Conservation (phyloP, 805 yeast species). For the Sugiyamaella marilandica region DNA sequence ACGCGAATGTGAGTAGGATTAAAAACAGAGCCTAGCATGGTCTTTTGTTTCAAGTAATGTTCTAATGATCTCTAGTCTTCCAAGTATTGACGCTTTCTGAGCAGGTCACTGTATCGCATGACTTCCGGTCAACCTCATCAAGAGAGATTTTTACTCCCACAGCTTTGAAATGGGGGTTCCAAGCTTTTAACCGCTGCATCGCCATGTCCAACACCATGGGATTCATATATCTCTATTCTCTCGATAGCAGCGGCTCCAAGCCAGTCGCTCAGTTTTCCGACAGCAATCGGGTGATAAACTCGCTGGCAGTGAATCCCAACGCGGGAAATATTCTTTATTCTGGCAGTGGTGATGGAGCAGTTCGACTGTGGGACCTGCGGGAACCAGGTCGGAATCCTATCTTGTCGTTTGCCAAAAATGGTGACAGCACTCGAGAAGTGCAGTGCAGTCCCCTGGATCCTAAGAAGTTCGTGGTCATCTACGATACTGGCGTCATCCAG, state of each 20-base stretch:
- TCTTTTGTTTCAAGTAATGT: slow-evolving; percentile 1
- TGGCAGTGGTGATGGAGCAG: slow-evolving; percentile 73
- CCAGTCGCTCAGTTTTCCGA: slow-evolving; percentile 26
- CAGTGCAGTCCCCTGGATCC: slow-evolving; percentile 52
- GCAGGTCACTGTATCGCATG: slow-evolving; percentile 13
- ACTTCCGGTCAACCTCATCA: slow-evolving; percentile 14
- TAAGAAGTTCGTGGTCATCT: slow-evolving; percentile 66
- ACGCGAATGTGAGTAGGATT: slow-evolving; percentile 19
- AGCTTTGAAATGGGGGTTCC: slow-evolving; percentile 32
- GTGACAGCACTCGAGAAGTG: slow-evolving; percentile 64
- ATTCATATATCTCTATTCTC: slow-evolving; percentile 29
- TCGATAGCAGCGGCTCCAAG: slow-evolving; percentile 15
- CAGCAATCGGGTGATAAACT: slow-evolving; percentile 46
- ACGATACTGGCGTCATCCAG: slow-evolving; percentile 84
- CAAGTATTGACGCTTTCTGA: slow-evolving; percentile 16
- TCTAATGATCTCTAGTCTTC: slow-evolving; percentile 12
- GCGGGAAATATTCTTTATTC: slow-evolving; percentile 55
- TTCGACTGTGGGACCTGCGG: slow-evolving; percentile 81
- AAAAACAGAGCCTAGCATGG: slow-evolving; percentile 5
- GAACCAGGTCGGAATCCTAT: slow-evolving; percentile 45
- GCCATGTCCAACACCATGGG: slow-evolving; percentile 33
- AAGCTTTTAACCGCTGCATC: slow-evolving; percentile 18
- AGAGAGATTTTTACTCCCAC: slow-evolving; percentile 29
- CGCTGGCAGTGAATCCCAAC: slow-evolving; percentile 66
- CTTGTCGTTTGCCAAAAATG: slow-evolving; percentile 51